A percentile compares a stretch with the other conserved stretches of the same genome.
These are phyloP conservation scores for Hypoxylon sp. DNA, from an alignment of 2,329 filamentous ascomycete genomes.

Conservation along the genomic window DNA sequence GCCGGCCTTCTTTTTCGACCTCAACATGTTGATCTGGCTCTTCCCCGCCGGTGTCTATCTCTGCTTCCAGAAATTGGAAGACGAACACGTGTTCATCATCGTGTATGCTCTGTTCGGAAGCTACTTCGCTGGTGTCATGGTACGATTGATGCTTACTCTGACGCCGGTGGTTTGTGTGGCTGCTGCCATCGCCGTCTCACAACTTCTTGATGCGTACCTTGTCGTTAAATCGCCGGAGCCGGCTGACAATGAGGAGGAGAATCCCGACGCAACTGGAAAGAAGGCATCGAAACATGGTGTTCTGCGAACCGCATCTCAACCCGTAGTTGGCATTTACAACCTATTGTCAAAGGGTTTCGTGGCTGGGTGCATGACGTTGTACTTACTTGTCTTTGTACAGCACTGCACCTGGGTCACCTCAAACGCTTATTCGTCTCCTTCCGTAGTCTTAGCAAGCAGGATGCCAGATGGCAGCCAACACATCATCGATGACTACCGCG, in stretches of 20 bases:
- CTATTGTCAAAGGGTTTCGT: slow-evolving; percentile 84
- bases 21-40: slow-evolving; percentile 98
- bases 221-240: slow-evolving; percentile 73
- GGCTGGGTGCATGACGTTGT: slow-evolving; percentile 78
- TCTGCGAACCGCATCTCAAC: slow-evolving; percentile 79
- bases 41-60: slow-evolving; percentile 99
- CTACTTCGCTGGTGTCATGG: slow-evolving; percentile 99
- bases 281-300: slow-evolving; percentile 67
- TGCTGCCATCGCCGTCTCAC: slow-evolving; percentile 88
- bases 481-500: slow-evolving; percentile 99
- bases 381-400: slow-evolving; percentile 92
- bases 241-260: slow-evolving; percentile 62
- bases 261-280: slow-evolving; percentile 69
- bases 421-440: slow-evolving; percentile 98
- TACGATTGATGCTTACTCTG: slow-evolving; percentile 96
- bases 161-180: slow-evolving; percentile 97
- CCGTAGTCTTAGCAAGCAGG: slow-evolving; percentile 92
- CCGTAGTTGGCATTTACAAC: slow-evolving; percentile 87
- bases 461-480: slow-evolving; percentile 96
- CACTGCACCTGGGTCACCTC: slow-evolving; percentile 99
- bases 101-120: slow-evolving; percentile 97
- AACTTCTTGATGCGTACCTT: slow-evolving; percentile 90
- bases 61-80: slow-evolving; percentile 92
- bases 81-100: slow-evolving; percentile 98
- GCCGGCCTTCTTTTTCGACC: slow-evolving; percentile 99